phyloP scores from a whole-genome alignment of 805 yeast species.

The Komagataella pseudopastoris region DNA sequence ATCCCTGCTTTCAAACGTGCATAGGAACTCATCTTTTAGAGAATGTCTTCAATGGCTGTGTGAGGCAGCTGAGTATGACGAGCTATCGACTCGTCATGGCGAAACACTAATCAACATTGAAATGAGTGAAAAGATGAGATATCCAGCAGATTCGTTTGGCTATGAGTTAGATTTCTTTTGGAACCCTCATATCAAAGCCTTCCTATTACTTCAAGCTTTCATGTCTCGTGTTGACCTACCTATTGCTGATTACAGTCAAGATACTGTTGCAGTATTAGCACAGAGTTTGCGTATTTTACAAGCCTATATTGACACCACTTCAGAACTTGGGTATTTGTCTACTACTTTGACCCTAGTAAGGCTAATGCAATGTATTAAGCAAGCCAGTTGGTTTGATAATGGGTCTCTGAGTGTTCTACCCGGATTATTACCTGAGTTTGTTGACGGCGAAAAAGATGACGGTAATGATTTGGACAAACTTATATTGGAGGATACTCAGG shows the following conservation, averaged over 20 bases:
- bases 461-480: constrained; percentile 24
- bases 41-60: constrained; percentile 50
- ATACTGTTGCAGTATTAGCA: constrained; percentile 84
- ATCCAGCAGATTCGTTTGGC: constrained; percentile 40
- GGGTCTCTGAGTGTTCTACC: constrained; percentile 49
- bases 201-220: constrained; percentile 57
- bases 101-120: constrained; percentile 81
- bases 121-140: constrained; percentile 63
- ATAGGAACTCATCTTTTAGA: constrained; percentile 32
- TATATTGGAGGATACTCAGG: constrained; percentile 2
- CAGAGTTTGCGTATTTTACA: constrained; percentile 90
- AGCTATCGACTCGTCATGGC: constrained; percentile 82
- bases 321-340: constrained; percentile 63
- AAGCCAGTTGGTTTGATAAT: constrained; percentile 76
- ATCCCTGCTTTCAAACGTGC: constrained; percentile 41
- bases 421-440: constrained; percentile 19
- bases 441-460: constrained; percentile 11
- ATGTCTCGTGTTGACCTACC: constrained; percentile 69
- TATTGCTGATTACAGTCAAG: constrained; percentile 90
- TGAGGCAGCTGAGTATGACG: constrained; percentile 67
- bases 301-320: constrained; percentile 80
- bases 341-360: constrained; percentile 50
- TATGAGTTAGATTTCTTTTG: constrained; percentile 43
- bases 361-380: constrained; percentile 80
- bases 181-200: constrained; percentile 81